Conservation (phyloP, 352 stramenopile species). For the Globisporangium okanoganense region DNA sequence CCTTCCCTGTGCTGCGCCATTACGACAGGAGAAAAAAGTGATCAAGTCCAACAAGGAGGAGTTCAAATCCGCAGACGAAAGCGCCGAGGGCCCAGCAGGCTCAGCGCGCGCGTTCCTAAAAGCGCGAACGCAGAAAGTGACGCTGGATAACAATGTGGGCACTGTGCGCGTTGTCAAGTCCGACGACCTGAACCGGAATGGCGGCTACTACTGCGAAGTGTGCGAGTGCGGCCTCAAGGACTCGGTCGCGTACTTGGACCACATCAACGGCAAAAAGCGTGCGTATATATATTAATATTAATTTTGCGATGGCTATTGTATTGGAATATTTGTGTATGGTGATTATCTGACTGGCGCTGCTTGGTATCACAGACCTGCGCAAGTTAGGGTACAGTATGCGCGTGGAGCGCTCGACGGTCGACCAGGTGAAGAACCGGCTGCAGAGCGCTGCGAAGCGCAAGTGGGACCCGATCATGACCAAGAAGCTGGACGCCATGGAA, state of each 20-base stretch:
- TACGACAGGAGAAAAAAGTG: conserved; percentile 53
- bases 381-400: conserved; percentile 92
- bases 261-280: conserved; percentile 96
- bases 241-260: conserved; percentile 91
- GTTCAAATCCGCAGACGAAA: conserved; percentile 68
- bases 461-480: conserved; percentile 75
- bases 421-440: conserved; percentile 85
- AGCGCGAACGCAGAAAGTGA: conserved; percentile 68
- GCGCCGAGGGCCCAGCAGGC: conserved; percentile 50
- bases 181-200: conserved; percentile 69
- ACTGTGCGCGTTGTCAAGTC: conserved; percentile 86
- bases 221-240: conserved; percentile 92
- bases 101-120: conserved; percentile 78
- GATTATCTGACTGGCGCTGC: no score
- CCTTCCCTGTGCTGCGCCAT: no score
- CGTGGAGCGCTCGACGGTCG: conserved; percentile 84
- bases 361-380: conserved; percentile 61
- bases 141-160: conserved; percentile 80
- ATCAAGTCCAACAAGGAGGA: conserved; percentile 72
- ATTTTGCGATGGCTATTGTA: not conserved
- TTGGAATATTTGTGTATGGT: conserved; percentile 1
- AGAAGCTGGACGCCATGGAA: conserved; percentile 82
- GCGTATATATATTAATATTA: conserved; percentile 19
- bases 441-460: conserved; percentile 81
- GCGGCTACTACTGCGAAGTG: conserved; percentile 92